Percentiles rank a stretch among this genome's conserved stretches.
phyloP scores from a whole-genome alignment of 1,139 yeast genomes.

The Geotrichum fermentans region DNA sequence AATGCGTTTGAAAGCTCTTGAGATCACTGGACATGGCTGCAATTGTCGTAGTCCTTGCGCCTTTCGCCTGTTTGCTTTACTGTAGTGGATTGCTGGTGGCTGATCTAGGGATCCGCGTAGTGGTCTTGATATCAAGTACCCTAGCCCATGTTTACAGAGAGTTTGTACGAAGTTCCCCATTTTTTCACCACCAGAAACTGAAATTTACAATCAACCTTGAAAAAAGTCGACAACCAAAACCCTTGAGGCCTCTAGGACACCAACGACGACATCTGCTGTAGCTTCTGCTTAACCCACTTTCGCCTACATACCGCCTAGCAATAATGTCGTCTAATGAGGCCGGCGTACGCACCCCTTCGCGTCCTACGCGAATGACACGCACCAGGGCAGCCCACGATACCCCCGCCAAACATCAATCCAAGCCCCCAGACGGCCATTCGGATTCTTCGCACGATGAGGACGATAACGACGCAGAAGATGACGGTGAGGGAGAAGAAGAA shows the following conservation, averaged over 20 bases:
- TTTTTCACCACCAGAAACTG: neutral
- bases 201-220: neutral
- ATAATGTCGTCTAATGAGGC: slow-evolving; percentile 4
- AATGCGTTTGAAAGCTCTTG: slow-evolving; percentile 54
- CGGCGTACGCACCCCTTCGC: slow-evolving; percentile 8
- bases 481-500: too few species aligned
- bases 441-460: too few species aligned
- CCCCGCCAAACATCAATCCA: neutral
- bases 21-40: slow-evolving; percentile 26
- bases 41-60: neutral
- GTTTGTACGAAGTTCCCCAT: too few species aligned
- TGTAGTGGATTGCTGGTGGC: too few species aligned
- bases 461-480: slow-evolving; percentile 1
- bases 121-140: too few species aligned
- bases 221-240: neutral
- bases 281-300: neutral
- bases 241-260: neutral
- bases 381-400: neutral
- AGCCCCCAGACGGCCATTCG: too few species aligned
- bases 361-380: slow-evolving; percentile 6
- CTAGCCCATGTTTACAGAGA: too few species aligned
- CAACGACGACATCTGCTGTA: neutral
- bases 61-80: too few species aligned
- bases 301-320: neutral
- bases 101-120: too few species aligned